Evolutionary conservation across 768 basidiomycete species (phyloP), one percentile per base, ranked within the genome.

Genomic region (Podaxis sp.): DNA sequence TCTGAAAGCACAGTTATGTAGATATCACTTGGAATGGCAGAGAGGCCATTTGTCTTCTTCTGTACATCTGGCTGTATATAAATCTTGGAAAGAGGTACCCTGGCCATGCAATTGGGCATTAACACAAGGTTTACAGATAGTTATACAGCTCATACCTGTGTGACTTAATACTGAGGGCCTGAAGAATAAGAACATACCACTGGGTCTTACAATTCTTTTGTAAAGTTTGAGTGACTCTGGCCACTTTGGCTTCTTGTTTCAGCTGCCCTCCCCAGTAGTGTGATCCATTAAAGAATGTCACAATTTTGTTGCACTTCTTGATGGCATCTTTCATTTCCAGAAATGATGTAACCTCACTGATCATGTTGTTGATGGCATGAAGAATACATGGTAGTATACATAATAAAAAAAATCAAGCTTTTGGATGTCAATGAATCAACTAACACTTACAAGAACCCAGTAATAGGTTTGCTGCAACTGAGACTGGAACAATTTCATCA

Each of bases 211-310:
- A 66, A 24, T 72, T 67, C 7, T 58, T 70, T 59, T 75, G 70
- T 2, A 74, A 54, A 17, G 50, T 55, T n/a, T 66, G 64, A 2
- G 58, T 69, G 5, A 72, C 40, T 1, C 64, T 59, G 6, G 57
- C 38, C 27, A 19, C 38, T 27, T 36, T 60, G 0, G 71, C 73
- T 6, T 61, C 55, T 1, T 51, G 17, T 19, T 65, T 47, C 2
- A 75, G 61, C 65, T 76, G 75, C n/a, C 71, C 72, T n/a, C 74
- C 71, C 72, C 74, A 75, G 61, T 73, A 74, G 49, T 75, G 74
- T 2, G 72, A 76, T 2, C 59, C 27, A 55, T 72, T 70, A 67
- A 76, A 75, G 61, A 75, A 76, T 5, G 69, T 57, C 2, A 75
- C 71, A 27, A 74, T 72, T 3, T 60, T 40, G 0, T 67, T 61